phyloP scores from a whole-genome alignment of 441 rosid species.

The Eruca vesicaria region DNA sequence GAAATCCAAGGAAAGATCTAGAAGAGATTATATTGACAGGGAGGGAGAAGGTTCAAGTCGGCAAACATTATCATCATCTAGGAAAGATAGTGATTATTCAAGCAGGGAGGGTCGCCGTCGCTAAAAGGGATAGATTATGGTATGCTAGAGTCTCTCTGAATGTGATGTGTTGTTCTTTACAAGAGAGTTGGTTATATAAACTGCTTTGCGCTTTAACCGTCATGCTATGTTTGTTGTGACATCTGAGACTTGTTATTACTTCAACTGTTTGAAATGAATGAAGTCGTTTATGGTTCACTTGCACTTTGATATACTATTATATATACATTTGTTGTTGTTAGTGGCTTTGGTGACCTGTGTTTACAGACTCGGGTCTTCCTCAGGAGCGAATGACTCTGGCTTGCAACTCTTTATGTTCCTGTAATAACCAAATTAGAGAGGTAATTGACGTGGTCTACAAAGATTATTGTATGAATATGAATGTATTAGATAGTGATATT shows the following conservation, averaged over 20 bases:
- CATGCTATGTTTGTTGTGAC: neutral
- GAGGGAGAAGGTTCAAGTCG: slow-evolving; percentile 42
- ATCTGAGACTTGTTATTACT: neutral
- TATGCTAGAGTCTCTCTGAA: neutral
- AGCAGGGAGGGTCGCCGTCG: slow-evolving; percentile 24
- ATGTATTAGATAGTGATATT: neutral
- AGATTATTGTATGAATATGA: neutral
- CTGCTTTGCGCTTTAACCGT: neutral
- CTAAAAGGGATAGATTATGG: neutral
- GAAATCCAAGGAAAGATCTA: slow-evolving; percentile 34
- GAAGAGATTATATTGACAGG: slow-evolving; percentile 38
- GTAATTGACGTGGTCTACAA: neutral
- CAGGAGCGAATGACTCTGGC: neutral
- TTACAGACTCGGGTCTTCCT: slow-evolving; percentile 4
- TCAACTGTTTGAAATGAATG: neutral
- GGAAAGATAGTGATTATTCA: slow-evolving; percentile 46
- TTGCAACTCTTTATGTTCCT: neutral
- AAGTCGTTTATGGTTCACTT: neutral
- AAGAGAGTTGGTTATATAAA: neutral
- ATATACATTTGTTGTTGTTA: neutral
- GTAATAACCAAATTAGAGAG: neutral
- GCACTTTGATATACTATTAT: neutral
- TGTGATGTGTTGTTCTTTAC: neutral
- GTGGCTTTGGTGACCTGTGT: slow-evolving; percentile 7
- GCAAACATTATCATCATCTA: slow-evolving; percentile 39